Evolutionary conservation across 2,329 filamentous ascomycete species (phyloP).

Genomic region (Fonsecaea pedrosoi): DNA sequence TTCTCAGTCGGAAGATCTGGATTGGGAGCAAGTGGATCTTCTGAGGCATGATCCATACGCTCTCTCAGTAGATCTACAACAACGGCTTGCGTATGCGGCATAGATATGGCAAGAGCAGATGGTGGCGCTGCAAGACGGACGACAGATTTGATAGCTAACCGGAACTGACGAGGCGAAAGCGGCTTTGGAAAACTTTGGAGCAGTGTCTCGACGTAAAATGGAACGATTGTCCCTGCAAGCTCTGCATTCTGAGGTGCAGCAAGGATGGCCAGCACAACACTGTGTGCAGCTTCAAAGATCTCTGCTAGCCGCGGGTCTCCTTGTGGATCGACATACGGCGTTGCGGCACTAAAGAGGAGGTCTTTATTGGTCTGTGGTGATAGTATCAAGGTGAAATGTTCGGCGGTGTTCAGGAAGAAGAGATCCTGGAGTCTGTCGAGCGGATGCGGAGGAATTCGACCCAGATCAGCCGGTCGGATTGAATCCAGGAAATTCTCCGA

Average conservation of each 20-base stretch:
- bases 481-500: constrained; percentile 71
- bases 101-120: constrained; percentile 72
- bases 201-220: constrained; percentile 82
- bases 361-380: constrained; percentile 71
- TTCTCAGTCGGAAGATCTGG: constrained; percentile 44
- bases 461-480: constrained; percentile 63
- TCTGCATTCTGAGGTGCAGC: constrained; percentile 78
- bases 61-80: constrained; percentile 79
- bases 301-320: constrained; percentile 65
- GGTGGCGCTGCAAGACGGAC: constrained; percentile 83
- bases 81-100: constrained; percentile 79
- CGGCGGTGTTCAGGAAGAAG: constrained; percentile 85
- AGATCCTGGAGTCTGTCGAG: constrained; percentile 78
- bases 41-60: constrained; percentile 64
- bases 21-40: constrained; percentile 54
- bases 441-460: constrained; percentile 67
- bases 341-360: constrained; percentile 75
- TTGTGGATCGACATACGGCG: constrained; percentile 72
- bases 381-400: constrained; percentile 78
- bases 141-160: constrained; percentile 84
- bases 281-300: constrained; percentile 90
- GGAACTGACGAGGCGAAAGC: constrained; percentile 83
- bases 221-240: constrained; percentile 73
- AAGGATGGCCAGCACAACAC: constrained; percentile 78
- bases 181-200: constrained; percentile 79